Percentiles rank a stretch among this genome's conserved stretches.
phyloP scores from a whole-genome alignment of 176 grass and related monocot species.

The Elaeis guineensis region DNA sequence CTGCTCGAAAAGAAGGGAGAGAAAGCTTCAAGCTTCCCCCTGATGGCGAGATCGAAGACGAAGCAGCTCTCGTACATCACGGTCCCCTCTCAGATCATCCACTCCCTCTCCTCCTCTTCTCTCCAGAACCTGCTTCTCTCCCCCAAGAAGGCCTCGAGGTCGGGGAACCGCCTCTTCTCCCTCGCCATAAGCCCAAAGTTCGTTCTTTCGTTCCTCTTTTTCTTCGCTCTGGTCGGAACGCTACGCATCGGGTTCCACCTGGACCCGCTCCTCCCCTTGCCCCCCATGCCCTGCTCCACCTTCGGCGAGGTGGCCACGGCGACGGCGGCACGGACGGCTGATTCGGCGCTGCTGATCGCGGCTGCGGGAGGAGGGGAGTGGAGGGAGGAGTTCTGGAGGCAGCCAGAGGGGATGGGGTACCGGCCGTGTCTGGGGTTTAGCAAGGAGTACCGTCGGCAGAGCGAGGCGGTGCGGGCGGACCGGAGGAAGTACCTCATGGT shows the following conservation, averaged over 20 bases:
- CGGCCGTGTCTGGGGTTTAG: slow-evolving; percentile 35
- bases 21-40: background rate
- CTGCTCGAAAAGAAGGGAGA: background rate
- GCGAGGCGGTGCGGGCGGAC: background rate
- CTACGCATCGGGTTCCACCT: slow-evolving; percentile 23
- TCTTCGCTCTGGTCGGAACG: slow-evolving; percentile 19
- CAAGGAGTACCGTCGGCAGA: slow-evolving; percentile 27
- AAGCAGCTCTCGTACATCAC: slow-evolving; percentile 31
- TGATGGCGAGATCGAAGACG: slow-evolving; percentile 23
- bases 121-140: slow-evolving; percentile 6
- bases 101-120: slow-evolving; percentile 14
- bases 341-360: too few relatives aligned
- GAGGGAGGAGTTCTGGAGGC: slow-evolving; percentile 31
- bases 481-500: slow-evolving; percentile 39
- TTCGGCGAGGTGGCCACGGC: too few relatives aligned
- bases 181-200: background rate
- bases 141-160: slow-evolving; percentile 8
- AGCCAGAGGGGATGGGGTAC: slow-evolving; percentile 39
- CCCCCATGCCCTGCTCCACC: slow-evolving; percentile 9
- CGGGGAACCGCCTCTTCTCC: background rate
- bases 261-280: slow-evolving; percentile 19
- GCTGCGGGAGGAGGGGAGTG: too few relatives aligned
- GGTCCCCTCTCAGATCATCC: slow-evolving; percentile 29
- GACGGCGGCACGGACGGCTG: too few relatives aligned
- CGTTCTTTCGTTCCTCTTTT: slow-evolving; percentile 21